Percentiles rank a stretch among this genome's conserved stretches.
phyloP scores from a whole-genome alignment of 352 stramenopile species.

The Globisporangium nunn region DNA sequence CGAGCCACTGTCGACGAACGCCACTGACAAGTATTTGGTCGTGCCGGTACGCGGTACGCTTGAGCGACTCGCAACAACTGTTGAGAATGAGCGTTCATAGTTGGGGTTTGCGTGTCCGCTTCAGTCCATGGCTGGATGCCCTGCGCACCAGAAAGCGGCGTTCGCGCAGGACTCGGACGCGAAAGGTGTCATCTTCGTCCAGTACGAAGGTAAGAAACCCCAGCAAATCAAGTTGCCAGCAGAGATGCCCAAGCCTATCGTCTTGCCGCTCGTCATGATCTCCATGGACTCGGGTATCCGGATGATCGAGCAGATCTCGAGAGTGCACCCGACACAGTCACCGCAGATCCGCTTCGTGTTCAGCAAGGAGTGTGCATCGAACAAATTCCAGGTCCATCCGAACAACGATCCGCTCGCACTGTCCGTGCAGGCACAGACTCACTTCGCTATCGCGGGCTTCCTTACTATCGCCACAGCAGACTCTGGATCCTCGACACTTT shows the following conservation, averaged over 20 bases:
- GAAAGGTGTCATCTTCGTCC: conserved; percentile 55
- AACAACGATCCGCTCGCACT: conserved; percentile 25
- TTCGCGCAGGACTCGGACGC: conserved; percentile 50
- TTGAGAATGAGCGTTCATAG: not conserved
- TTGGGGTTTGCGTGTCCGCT: not conserved
- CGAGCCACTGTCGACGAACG: conserved; percentile 29
- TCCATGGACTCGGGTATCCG: conserved; percentile 47
- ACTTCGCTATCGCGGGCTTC: conserved; percentile 40
- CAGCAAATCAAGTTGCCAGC: conserved; percentile 36
- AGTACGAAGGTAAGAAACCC: conserved; percentile 45
- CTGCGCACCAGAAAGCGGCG: conserved; percentile 57
- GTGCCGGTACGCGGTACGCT: conserved; percentile 31
- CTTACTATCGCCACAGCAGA: conserved; percentile 43
- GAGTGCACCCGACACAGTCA: conserved; percentile 19
- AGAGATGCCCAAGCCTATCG: conserved; percentile 35
- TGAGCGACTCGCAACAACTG: not conserved
- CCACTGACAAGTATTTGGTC: conserved; percentile 48
- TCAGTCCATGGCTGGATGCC: conserved; percentile 28
- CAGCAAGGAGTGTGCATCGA: conserved; percentile 28
- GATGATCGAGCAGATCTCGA: conserved; percentile 31
- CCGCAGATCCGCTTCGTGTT: conserved; percentile 54
- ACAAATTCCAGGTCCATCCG: conserved; percentile 42
- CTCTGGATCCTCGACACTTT: conserved; percentile 22
- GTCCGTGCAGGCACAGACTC: conserved; percentile 33
- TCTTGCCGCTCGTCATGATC: conserved; percentile 59